Conservation (phyloP, 2,329 filamentous ascomycete species). For the Cladorrhinum sp. region DNA sequence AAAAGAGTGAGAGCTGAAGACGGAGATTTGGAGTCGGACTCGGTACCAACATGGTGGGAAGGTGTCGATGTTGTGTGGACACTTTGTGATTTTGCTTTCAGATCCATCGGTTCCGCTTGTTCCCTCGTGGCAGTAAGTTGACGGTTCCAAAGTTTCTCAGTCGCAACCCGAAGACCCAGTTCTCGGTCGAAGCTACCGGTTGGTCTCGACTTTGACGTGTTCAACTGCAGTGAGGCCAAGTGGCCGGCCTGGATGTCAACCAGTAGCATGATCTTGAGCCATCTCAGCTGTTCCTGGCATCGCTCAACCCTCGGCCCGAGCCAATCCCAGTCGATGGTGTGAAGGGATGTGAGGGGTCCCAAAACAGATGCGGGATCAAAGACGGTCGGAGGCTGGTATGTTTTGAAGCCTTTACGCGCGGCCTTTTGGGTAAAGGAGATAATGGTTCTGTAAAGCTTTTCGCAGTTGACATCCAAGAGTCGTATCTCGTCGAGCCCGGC, state of each 20-base stretch:
- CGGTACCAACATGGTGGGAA: too few species aligned
- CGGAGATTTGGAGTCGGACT: not conserved
- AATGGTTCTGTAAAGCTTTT: not conserved
- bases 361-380: not conserved
- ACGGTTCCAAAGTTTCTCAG: not conserved
- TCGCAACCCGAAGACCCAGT: not conserved
- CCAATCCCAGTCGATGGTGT: not conserved
- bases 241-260: not conserved
- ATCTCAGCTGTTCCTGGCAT: not conserved
- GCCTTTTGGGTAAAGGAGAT: not conserved
- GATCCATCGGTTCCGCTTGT: too few species aligned
- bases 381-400: not conserved
- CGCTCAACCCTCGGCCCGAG: not conserved
- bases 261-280: not conserved
- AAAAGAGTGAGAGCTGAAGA: not conserved
- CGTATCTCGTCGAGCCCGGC: not conserved
- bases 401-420: not conserved
- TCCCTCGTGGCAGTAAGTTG: not conserved
- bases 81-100: not conserved
- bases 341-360: not conserved
- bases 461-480: not conserved
- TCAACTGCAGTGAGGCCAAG: not conserved
- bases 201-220: not conserved
- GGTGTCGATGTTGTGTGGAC: too few species aligned
- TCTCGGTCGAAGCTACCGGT: not conserved